Percentiles rank a stretch among this genome's conserved stretches.
Conservation (phyloP, 345 rosid genomes). For the Populus simonii region DNA sequence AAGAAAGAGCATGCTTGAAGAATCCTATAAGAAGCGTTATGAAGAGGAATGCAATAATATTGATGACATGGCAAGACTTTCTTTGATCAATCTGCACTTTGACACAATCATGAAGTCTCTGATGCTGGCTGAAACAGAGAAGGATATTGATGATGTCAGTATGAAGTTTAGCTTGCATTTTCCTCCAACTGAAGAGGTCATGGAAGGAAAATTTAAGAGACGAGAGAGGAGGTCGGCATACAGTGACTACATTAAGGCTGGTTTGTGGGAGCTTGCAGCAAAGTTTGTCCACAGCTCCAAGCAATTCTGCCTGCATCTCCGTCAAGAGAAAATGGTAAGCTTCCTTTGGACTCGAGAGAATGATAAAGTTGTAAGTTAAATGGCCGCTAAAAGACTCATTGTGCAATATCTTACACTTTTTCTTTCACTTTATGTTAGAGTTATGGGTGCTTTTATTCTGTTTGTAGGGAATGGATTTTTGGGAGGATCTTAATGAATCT, state of each 20-base stretch:
- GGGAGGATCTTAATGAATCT: conserved; percentile 11
- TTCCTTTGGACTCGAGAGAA: neutral
- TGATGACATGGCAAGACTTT: neutral
- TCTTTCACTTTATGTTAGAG: neutral
- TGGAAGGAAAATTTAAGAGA: neutral
- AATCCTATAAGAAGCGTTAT: neutral
- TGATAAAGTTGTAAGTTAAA: too few relatives aligned
- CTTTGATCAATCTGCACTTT: neutral
- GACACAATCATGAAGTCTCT: conserved; percentile 4
- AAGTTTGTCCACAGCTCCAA: conserved; percentile 10
- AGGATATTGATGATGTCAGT: conserved; percentile 8
- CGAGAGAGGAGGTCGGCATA: neutral
- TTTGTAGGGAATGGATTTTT: neutral
- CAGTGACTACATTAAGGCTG: conserved; percentile 6
- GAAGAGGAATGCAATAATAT: neutral
- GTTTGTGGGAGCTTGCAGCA: conserved; percentile 7
- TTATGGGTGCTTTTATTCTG: neutral
- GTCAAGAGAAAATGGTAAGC: neutral
- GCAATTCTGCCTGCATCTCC: conserved; percentile 8
- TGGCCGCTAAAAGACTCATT: too few relatives aligned
- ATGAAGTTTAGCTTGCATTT: conserved; percentile 3
- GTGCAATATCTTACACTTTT: too few relatives aligned
- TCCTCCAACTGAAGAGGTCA: neutral
- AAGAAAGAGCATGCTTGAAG: neutral
- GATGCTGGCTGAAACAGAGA: conserved; percentile 6